Base-by-base conservation (phyloP, 2,329 filamentous ascomycete species). In the Cladosporium phlei region DNA sequence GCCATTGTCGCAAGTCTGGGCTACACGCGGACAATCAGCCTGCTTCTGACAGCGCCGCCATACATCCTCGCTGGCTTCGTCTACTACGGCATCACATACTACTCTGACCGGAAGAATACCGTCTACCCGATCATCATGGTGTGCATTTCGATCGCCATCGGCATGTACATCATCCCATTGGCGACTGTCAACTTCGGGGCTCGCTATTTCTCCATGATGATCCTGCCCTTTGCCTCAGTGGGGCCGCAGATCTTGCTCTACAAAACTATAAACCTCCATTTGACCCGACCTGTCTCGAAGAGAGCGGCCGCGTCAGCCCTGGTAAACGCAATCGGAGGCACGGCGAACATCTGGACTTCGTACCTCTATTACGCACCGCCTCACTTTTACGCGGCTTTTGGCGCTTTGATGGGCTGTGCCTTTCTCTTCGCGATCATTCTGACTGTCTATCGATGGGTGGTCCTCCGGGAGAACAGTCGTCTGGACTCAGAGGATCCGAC, bases 1-100 rank as follows among this genome's bases (percentile, higher is more conserved):
- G 62, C 60, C 16, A 57, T 59, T 40, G 69, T 88, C 2, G 79
- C 85, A 55, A 75, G 81, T 0, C 56, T 95, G 12, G 81, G 94
- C 66, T 94, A 78, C 68, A 72, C 75, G 19, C 78, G 83, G 7
- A 69, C 86, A 2, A 73, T 70, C 24, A 71, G 68, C 1, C 68
- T 69, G 37, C 64, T 71, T 10, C 59, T 71, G 2, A 67, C 69
- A 44, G 69, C 68, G 0, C 69, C 69, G 2, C 69, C 69, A 0
- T 69, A 69, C 43, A 57, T 57, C 25, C 56, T 65, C 38, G 58
- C 61, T 6, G 63, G 62, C 29, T 49, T 52, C 14, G 50, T 54
- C 28, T 55, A 60, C 4, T 58, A 55, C 30, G 50, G 37, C 20
- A 47, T 58, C 8, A 56, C 61, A 3, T 64, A 56, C 48, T 52